Percentiles rank a stretch among this genome's conserved stretches.
These are phyloP conservation scores for Lasiosphaeris hirsuta DNA, from an alignment of 495 filamentous ascomycete species.

Conservation along the genomic window DNA sequence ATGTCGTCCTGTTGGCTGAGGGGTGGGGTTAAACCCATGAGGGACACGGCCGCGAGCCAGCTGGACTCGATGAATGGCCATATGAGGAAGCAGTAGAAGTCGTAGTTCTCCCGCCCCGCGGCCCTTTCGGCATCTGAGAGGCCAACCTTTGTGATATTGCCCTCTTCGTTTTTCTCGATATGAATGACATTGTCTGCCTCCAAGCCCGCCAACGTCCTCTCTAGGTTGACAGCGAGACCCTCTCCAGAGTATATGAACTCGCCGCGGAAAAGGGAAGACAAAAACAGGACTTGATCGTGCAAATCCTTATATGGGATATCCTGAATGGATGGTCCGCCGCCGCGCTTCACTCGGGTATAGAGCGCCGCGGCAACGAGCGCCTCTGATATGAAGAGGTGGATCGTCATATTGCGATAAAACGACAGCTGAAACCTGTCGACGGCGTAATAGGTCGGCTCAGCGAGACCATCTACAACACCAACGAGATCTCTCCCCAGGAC, in stretches of 20 bases:
- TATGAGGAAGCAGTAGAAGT: conserved; percentile 97
- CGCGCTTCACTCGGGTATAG: conserved; percentile 85
- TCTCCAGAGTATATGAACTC: conserved; percentile 96
- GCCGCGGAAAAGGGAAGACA: conserved; percentile 88
- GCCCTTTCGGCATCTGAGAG: conserved; percentile 72
- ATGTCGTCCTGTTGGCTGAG: conserved; percentile 53
- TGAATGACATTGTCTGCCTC: conserved; percentile 79
- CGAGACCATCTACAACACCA: conserved; percentile 69
- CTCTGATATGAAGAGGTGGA: conserved; percentile 93
- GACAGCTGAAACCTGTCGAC: conserved; percentile 95
- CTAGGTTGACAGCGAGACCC: conserved; percentile 72
- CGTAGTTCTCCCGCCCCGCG: conserved; percentile 85
- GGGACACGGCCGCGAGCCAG: conserved; percentile 85
- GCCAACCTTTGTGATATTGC: conserved; percentile 60
- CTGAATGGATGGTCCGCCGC: conserved; percentile 77
- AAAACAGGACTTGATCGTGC: conserved; percentile 73
- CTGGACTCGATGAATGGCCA: conserved; percentile 95
- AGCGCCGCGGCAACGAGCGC: conserved; percentile 83
- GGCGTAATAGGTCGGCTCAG: conserved; percentile 86
- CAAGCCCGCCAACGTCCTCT: conserved; percentile 70
- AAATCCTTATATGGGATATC: conserved; percentile 70
- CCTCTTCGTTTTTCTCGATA: conserved; percentile 55
- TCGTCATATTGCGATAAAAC: conserved; percentile 99
- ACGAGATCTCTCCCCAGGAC: conserved; percentile 88
- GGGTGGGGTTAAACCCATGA: conserved; percentile 81